Conservation (phyloP, 805 yeast species). For the Kuraishia borneana region DNA sequence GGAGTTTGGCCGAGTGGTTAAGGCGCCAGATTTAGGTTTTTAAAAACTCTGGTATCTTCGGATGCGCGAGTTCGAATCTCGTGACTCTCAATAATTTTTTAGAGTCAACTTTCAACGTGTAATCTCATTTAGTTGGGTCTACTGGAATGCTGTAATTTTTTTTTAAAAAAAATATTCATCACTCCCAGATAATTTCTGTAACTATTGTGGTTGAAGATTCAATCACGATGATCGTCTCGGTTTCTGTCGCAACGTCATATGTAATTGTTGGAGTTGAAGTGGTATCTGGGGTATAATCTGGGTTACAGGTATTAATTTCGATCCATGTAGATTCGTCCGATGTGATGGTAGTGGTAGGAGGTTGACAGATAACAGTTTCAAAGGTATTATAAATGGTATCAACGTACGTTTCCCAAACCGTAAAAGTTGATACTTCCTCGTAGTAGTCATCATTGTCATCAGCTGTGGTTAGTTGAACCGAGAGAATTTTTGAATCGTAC, state of each 20-base stretch:
- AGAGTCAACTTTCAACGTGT: too few relatives aligned
- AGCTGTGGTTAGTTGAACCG: too few relatives aligned
- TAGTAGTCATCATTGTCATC: conserved; percentile 1
- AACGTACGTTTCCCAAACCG: background rate
- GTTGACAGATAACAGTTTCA: conserved; percentile 1
- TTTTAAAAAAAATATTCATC: too few relatives aligned
- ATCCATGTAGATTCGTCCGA: background rate
- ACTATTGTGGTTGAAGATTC: too few relatives aligned
- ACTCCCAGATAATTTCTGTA: too few relatives aligned
- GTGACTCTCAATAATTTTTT: conserved; percentile 9
- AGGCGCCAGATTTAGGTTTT: conserved; percentile 18
- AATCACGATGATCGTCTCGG: background rate
- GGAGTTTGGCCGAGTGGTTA: conserved; percentile 30
- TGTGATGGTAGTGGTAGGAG: background rate
- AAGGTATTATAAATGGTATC: background rate
- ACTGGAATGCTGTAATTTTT: too few relatives aligned
- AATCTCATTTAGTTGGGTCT: too few relatives aligned
- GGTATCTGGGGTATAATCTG: conserved; percentile 1
- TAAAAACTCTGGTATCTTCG: conserved; percentile 9
- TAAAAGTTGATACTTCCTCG: conserved; percentile 1
- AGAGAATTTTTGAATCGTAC: too few relatives aligned
- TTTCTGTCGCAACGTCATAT: background rate
- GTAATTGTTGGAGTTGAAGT: background rate
- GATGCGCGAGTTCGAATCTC: conserved; percentile 13
- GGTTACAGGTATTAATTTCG: conserved; percentile 1